phyloP scores from a whole-genome alignment of 2,329 filamentous ascomycete species.

The Emmonsiellopsis sp. region DNA sequence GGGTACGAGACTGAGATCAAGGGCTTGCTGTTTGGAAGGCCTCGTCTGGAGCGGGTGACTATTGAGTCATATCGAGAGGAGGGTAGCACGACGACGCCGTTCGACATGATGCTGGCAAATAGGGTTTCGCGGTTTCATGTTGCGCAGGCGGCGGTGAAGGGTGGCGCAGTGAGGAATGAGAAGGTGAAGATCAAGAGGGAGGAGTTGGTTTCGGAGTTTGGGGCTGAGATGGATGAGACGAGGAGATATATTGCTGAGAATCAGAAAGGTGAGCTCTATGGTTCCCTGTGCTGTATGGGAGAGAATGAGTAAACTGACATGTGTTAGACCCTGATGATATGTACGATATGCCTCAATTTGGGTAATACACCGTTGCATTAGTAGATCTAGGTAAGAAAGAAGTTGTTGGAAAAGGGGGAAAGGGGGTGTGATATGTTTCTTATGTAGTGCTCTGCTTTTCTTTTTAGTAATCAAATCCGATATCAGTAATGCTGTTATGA shows the following conservation, averaged over 20 bases:
- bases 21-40: slow-evolving; percentile 52
- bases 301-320: neutral
- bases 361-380: neutral
- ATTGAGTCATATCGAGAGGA: slow-evolving; percentile 56
- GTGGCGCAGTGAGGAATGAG: slow-evolving; percentile 40
- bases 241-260: slow-evolving; percentile 44
- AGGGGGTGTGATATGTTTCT: neutral
- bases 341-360: slow-evolving; percentile 41
- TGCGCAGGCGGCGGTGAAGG: slow-evolving; percentile 44
- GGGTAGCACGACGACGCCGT: slow-evolving; percentile 57
- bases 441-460: too few species aligned
- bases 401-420: neutral
- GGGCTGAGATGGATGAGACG: slow-evolving; percentile 39
- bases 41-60: slow-evolving; percentile 41
- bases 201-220: slow-evolving; percentile 39
- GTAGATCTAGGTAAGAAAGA: neutral
- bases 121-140: slow-evolving; percentile 51
- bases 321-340: slow-evolving; percentile 41
- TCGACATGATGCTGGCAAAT: slow-evolving; percentile 61
- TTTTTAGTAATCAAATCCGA: too few species aligned
- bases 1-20: slow-evolving; percentile 53
- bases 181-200: slow-evolving; percentile 38
- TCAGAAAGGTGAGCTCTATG: slow-evolving; percentile 39
- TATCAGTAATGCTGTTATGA: too few species aligned
- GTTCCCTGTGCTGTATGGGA: neutral